These are phyloP conservation scores for Acer negundo DNA, from an alignment of 345 rosid species.

Conservation along the genomic window DNA sequence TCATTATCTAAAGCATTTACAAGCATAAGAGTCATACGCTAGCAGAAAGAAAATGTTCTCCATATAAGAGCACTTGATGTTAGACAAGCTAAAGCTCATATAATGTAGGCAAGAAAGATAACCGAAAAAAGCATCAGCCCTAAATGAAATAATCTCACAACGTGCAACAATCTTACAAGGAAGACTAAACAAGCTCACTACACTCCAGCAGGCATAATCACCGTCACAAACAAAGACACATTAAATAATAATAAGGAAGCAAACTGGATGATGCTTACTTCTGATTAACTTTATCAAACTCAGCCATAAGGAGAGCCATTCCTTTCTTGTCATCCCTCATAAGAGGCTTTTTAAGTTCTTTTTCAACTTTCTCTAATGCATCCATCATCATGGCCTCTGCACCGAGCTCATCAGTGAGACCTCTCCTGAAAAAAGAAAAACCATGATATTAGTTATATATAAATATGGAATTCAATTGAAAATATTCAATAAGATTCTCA, in stretches of 20 bases:
- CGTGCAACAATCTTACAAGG: neutral
- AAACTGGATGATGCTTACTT: conserved; percentile 52
- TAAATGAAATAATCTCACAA: neutral
- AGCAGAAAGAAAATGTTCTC: neutral
- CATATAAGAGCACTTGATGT: neutral
- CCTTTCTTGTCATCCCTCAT: conserved; percentile 90
- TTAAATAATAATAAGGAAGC: neutral
- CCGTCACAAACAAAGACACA: neutral
- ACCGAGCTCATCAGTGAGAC: conserved; percentile 81
- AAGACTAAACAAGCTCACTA: neutral
- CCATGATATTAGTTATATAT: neutral
- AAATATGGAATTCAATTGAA: neutral
- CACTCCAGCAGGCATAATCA: neutral
- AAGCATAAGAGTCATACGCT: neutral
- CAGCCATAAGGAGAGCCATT: conserved; percentile 83
- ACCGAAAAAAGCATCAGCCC: neutral
- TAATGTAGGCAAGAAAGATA: neutral
- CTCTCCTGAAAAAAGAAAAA: conserved; percentile 60
- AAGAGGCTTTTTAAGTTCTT: conserved; percentile 89
- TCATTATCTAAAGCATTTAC: neutral
- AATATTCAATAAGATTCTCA: conserved; percentile 1
- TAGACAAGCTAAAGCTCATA: neutral
- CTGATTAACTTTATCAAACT: conserved; percentile 88
- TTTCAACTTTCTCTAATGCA: conserved; percentile 91
- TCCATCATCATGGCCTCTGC: conserved; percentile 95